Base-by-base conservation (phyloP, 2,329 filamentous ascomycete species). In the Calonectria multiphialidica region DNA sequence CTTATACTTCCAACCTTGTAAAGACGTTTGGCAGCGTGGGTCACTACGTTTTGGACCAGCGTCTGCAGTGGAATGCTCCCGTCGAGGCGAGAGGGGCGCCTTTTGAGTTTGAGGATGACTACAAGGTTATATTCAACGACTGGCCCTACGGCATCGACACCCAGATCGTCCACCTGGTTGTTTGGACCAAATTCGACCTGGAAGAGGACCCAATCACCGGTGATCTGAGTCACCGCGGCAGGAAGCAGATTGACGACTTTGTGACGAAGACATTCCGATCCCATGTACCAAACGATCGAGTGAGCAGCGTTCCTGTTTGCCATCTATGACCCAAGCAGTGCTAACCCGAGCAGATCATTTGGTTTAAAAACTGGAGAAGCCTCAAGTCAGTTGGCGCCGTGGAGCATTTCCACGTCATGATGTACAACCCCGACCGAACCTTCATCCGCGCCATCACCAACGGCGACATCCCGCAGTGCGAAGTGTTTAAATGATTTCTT, bases 351-450 rank as follows among this genome's bases (percentile, higher is more conserved):
- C 45, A 86, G 82, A 80, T 86, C 25, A 75, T 83, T 66, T 83
- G 81, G 81, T 90, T 94, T 67, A 85, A 94, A 86, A 98, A 98
- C 80, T 98, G 95, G 95, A 90, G 88, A 66, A 90, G 89, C 18
- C 85, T 98, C 76, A 98, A 98, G 86, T 97, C 93, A 28, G 91
- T 98, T 33, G 91, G 95, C 78, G 91, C 94, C 1, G 91, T 98
- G 13, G 96, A 98, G 86, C 96, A 98, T 82, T 97, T 98, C 80
- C 96, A 98, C 83, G 93, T 98, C 80, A 95, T 98, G 95, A 86
- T 98, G 66, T 94, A 93, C 82, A 88, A 94, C 77, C 93, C 95
- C 1, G 92, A 96, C 77, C 86, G 87, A 45, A 88, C 86, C 4
- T 95, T 97, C 76, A 84, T 98, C 55, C 85, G 86, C 64, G 85